Evolutionary conservation across 225 moss, liverwort and hornwort genomes (phyloP).

Genomic region (Polytrichum formosum): DNA sequence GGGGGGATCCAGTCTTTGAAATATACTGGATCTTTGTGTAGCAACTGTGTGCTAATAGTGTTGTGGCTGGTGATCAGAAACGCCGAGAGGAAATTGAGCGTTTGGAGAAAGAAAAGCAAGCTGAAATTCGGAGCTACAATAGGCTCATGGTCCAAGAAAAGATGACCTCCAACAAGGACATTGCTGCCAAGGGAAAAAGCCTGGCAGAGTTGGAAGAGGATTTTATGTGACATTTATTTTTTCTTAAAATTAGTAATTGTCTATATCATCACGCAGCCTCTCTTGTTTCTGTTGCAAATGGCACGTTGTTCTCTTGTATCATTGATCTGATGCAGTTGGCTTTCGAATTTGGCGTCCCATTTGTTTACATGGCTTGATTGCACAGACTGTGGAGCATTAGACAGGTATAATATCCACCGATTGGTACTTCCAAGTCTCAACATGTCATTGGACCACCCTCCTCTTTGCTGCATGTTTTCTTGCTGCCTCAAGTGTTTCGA

Average conservation of each 20-base stretch:
- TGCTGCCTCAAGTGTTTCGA: too few species aligned
- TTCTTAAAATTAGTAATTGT: slow-evolving; percentile 30
- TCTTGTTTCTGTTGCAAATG: slow-evolving; percentile 29
- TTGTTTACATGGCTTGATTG: slow-evolving; percentile 15
- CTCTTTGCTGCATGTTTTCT: too few species aligned
- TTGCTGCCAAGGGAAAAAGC: slow-evolving; percentile 84
- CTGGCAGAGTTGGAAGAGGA: slow-evolving; percentile 97
- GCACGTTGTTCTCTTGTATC: slow-evolving; percentile 44
- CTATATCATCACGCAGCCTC: slow-evolving; percentile 29
- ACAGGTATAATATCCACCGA: neutral
- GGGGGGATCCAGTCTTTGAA: too few species aligned
- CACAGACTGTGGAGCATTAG: neutral
- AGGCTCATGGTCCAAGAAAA: slow-evolving; percentile 93
- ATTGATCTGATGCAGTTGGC: slow-evolving; percentile 46
- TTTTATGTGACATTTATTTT: slow-evolving; percentile 71
- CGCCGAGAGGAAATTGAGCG: neutral
- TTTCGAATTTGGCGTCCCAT: slow-evolving; percentile 29
- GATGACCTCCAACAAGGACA: slow-evolving; percentile 99
- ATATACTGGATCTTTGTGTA: too few species aligned
- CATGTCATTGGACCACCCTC: neutral
- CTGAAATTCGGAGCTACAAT: slow-evolving; percentile 90
- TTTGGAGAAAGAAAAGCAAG: slow-evolving; percentile 50
- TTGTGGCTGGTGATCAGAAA: neutral
- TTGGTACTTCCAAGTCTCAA: neutral
- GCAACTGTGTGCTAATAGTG: too few species aligned